Evolutionary conservation across 2,329 filamentous ascomycete species (phyloP), one percentile per base, ranked within the genome.

Genomic region (Helotiales sp.): DNA sequence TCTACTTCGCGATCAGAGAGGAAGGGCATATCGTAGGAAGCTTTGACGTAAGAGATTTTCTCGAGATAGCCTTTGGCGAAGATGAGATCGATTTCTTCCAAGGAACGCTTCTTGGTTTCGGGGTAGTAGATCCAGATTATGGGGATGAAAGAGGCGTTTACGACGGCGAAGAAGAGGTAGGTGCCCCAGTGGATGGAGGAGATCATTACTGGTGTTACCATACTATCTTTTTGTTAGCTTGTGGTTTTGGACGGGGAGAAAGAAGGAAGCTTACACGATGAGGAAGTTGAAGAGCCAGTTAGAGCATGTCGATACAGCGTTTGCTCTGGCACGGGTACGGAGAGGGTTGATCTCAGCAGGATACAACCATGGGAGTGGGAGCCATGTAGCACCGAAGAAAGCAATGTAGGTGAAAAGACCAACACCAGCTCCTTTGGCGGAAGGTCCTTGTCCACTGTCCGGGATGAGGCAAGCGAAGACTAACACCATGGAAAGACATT

Each of bases 21-120:
- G 60, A 77, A 75, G 0, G 84, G 84, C 56, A 87, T 70, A 49
- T 85, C 77, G 63, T 80, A 75, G 30, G 82, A 80, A 5, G 83
- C 84, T 61, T 75, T 75, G 54, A 87, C 82, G 60, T 86, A 85
- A 4, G 78, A 81, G 5, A 82, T 85, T 1, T 83, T 80, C 71
- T 87, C 84, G 29, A 76, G 69, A 63, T 76, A 77, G 10, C 82
- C 82, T 74, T 85, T 85, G 68, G 79, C 71, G 76, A 88, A 87
- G 63, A 90, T 85, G 57, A 82, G 78, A 66, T 90, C 87, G 72
- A 90, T 84, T 69, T 90, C 87, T 71, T 90, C 87, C 30, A 89
- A 76, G 13, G 78, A 82, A 7, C 81, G 79, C 62, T 71, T 68
- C 65, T 77, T 75, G 3, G 82, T 83, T 67, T 84, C 81, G 0